phyloP scores from a whole-genome alignment of 345 rosid genomes.

The Psidium guajava region DNA sequence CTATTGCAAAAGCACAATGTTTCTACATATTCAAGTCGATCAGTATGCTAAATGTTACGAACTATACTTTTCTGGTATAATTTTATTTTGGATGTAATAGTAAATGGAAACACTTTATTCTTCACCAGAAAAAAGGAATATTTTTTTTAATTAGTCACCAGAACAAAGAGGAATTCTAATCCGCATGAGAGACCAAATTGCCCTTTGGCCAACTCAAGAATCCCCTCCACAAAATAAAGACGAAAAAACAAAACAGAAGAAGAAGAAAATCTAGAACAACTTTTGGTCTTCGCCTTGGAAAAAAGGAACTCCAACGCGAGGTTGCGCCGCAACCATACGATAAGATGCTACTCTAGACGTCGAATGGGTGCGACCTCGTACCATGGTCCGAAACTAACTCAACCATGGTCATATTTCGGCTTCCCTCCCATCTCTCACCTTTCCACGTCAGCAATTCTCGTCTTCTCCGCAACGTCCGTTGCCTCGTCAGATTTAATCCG shows the following conservation, averaged over 20 bases:
- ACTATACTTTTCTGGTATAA: background rate
- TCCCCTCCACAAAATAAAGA: background rate
- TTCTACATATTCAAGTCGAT: background rate
- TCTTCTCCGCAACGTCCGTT: background rate
- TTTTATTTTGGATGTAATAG: background rate
- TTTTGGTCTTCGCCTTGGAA: background rate
- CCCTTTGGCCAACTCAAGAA: background rate
- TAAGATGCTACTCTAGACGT: background rate
- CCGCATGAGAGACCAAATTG: background rate
- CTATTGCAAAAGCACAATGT: fast-evolving
- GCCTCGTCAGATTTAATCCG: background rate
- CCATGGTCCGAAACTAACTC: background rate
- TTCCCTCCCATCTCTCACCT: background rate
- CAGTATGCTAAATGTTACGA: background rate
- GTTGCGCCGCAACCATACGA: background rate
- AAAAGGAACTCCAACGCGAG: background rate
- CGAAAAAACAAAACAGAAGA: background rate
- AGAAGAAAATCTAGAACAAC: background rate
- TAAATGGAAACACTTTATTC: background rate
- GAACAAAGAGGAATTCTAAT: background rate
- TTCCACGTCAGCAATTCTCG: background rate
- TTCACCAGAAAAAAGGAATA: background rate
- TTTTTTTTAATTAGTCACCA: no score
- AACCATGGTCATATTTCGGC: background rate
- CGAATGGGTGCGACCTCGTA: background rate